These are phyloP conservation scores for Saitozyma podzolica DNA, from an alignment of 768 basidiomycete genomes.

Conservation along the genomic window DNA sequence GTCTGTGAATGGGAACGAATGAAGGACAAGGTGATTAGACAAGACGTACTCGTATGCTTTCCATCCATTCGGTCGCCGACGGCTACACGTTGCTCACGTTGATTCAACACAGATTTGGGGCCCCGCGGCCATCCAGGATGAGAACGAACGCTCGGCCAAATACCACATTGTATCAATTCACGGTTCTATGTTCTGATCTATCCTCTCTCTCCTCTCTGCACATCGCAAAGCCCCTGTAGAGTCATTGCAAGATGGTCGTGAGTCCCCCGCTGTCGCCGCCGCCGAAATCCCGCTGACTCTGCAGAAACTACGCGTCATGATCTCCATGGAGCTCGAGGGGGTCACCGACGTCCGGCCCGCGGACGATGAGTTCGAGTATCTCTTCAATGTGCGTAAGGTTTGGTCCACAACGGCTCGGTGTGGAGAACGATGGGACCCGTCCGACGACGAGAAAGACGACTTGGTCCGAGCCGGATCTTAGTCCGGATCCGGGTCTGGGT, in stretches of 20 bases:
- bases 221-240: background rate
- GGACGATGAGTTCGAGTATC: constrained; percentile 45
- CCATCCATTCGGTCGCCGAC: too few species aligned
- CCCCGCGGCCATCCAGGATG: background rate
- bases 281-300: background rate
- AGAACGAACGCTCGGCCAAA: background rate
- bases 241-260: constrained; percentile 8
- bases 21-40: too few species aligned
- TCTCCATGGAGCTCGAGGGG: constrained; percentile 51
- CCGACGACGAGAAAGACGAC: too few species aligned
- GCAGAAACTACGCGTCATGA: constrained; percentile 46
- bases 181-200: background rate
- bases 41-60: too few species aligned
- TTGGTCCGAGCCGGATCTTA: too few species aligned
- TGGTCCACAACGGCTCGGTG: too few species aligned
- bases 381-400: constrained; percentile 43
- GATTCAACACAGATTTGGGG: too few species aligned
- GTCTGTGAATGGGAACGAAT: too few species aligned
- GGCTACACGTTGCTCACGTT: too few species aligned
- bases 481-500: too few species aligned
- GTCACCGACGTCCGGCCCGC: constrained; percentile 45
- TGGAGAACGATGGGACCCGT: too few species aligned
- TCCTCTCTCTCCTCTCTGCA: background rate
- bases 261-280: background rate
- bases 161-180: background rate